These are phyloP conservation scores for Colletotrichum phormii DNA, from an alignment of 2,329 filamentous ascomycete genomes.

Conservation along the genomic window DNA sequence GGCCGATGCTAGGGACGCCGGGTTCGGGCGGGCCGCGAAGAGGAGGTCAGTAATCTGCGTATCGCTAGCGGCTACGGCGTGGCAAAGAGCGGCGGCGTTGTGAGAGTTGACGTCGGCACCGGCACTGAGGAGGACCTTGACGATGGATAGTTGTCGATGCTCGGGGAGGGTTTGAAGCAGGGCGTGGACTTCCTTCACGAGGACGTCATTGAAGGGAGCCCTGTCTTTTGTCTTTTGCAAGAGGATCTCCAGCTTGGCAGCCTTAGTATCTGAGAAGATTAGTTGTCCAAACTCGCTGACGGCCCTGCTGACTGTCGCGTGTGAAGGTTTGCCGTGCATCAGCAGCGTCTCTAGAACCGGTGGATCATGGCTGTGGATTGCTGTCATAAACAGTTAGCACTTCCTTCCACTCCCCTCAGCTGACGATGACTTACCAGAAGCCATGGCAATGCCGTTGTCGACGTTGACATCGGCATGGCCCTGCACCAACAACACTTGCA, in stretches of 20 bases:
- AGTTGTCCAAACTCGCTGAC: slow-evolving; percentile 56
- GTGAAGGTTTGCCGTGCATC: slow-evolving; percentile 56
- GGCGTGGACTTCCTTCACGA: slow-evolving; percentile 63
- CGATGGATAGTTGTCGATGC: slow-evolving; percentile 54
- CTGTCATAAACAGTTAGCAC: slow-evolving; percentile 42
- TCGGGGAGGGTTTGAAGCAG: slow-evolving; percentile 52
- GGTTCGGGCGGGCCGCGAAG: slow-evolving; percentile 54
- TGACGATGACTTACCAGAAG: slow-evolving; percentile 44
- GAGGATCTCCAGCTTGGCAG: slow-evolving; percentile 61
- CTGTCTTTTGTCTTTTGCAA: slow-evolving; percentile 56
- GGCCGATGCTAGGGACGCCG: slow-evolving; percentile 59
- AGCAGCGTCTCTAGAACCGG: slow-evolving; percentile 61
- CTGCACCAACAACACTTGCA: slow-evolving; percentile 60
- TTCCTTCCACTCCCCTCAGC: no score
- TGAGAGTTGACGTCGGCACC: slow-evolving; percentile 67
- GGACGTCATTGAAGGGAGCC: slow-evolving; percentile 56
- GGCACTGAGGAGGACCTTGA: slow-evolving; percentile 60
- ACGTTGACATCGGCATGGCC: slow-evolving; percentile 66
- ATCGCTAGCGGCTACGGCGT: slow-evolving; percentile 60
- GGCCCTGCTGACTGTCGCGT: slow-evolving; percentile 55
- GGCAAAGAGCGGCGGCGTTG: slow-evolving; percentile 62
- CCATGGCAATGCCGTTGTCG: slow-evolving; percentile 56
- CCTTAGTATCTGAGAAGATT: slow-evolving; percentile 58
- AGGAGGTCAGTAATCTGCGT: slow-evolving; percentile 61
- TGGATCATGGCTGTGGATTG: slow-evolving; percentile 57